Percentiles rank a stretch among this genome's conserved stretches.
These are phyloP conservation scores for Striga asiatica DNA, from an alignment of 257 asterid genomes.

Conservation along the genomic window DNA sequence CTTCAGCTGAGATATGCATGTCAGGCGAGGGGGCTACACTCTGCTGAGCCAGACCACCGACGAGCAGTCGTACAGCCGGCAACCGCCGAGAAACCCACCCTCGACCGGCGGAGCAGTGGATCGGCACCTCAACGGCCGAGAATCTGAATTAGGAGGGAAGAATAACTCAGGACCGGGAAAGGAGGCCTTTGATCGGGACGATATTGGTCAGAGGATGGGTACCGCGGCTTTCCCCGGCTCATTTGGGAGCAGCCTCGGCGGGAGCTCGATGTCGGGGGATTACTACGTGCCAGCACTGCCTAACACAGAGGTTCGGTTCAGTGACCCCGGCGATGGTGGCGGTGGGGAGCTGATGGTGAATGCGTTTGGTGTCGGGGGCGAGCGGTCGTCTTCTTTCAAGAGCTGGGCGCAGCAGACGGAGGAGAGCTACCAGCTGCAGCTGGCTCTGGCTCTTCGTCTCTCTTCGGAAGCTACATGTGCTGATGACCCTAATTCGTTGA, in stretches of 20 bases:
- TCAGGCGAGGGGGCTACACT: constrained; percentile 59
- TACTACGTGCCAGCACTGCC: constrained; percentile 47
- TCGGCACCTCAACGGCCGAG: constrained; percentile 30
- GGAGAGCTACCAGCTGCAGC: constrained; percentile 84
- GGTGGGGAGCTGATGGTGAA: constrained; percentile 39
- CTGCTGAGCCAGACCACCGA: constrained; percentile 54
- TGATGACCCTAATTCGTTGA: constrained; percentile 63
- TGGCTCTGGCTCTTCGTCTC: constrained; percentile 73
- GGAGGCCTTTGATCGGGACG: constrained; percentile 48
- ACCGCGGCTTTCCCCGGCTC: constrained; percentile 34
- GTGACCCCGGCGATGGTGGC: constrained; percentile 30
- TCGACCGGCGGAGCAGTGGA: constrained; percentile 22
- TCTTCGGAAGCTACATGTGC: constrained; percentile 74
- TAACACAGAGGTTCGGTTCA: constrained; percentile 32
- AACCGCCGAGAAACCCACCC: constrained; percentile 26
- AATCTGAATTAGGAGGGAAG: constrained; percentile 54
- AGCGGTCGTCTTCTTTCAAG: constrained; percentile 43
- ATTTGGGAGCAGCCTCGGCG: constrained; percentile 62
- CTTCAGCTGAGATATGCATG: constrained; percentile 65
- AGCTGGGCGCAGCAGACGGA: constrained; percentile 97
- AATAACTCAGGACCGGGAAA: constrained; percentile 37
- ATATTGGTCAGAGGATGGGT: constrained; percentile 53
- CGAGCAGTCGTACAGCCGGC: constrained; percentile 36
- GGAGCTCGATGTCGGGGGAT: constrained; percentile 63
- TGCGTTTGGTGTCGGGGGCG: constrained; percentile 29